Percentiles rank a stretch among this genome's conserved stretches.
Evolutionary conservation across 2,329 filamentous ascomycete genomes (phyloP).

Genomic region (Didymellaceae sp.): DNA sequence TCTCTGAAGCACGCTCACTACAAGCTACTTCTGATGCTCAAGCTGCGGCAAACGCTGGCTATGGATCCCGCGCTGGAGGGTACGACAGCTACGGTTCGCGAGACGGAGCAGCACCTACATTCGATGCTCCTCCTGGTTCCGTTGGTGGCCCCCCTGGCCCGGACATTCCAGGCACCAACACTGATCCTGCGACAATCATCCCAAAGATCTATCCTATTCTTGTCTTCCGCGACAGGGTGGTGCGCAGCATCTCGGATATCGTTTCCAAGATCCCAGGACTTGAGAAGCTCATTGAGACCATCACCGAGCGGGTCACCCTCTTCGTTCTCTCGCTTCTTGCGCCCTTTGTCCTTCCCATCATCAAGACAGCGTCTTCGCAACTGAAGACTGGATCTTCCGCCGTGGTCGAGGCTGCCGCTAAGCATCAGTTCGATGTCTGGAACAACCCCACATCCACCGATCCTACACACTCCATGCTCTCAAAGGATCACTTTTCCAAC

Average conservation of each 20-base stretch:
- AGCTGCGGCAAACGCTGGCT: conserved; percentile 48
- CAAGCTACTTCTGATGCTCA: conserved; percentile 58
- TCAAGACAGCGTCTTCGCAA: conserved; percentile 81
- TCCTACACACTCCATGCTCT: conserved; percentile 60
- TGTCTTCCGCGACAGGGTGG: conserved; percentile 91
- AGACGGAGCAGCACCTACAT: conserved; percentile 39
- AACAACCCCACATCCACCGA: conserved; percentile 55
- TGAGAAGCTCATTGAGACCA: conserved; percentile 87
- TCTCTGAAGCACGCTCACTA: conserved; percentile 55
- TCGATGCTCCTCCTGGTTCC: conserved; percentile 54
- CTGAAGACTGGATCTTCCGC: conserved; percentile 85
- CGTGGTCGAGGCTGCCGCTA: conserved; percentile 61
- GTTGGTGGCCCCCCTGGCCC: conserved; percentile 53
- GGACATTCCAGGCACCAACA: conserved; percentile 76
- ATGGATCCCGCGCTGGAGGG: conserved; percentile 55
- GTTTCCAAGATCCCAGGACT: conserved; percentile 93
- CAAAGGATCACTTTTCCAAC: conserved; percentile 61
- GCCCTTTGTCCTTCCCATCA: conserved; percentile 90
- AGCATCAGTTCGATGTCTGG: conserved; percentile 60
- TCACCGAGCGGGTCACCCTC: conserved; percentile 88
- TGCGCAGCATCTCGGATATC: conserved; percentile 81
- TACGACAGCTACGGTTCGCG: conserved; percentile 49
- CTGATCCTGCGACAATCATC: conserved; percentile 64
- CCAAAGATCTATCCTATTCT: conserved; percentile 90
- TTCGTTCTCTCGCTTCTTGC: conserved; percentile 91